These are phyloP conservation scores for Tieghemostelium lacteum DNA, from an alignment of 78 protist genomes.

Conservation along the genomic window DNA sequence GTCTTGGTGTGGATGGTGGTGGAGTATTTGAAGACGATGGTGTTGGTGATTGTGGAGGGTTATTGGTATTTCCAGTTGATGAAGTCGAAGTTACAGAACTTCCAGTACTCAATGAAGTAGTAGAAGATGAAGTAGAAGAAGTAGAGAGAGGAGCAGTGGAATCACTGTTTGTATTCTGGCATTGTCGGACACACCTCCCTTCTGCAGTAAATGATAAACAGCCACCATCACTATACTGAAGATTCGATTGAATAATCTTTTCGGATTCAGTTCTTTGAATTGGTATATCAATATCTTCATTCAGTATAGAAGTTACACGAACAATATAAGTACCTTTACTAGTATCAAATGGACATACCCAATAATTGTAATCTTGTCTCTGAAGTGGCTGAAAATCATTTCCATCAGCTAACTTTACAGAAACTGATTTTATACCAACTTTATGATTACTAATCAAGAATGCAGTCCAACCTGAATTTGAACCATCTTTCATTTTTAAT, in stretches of 20 bases:
- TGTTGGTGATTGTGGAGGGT: not conserved
- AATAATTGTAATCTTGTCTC: slow-evolving; percentile 27
- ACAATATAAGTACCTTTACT: not conserved
- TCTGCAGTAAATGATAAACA: not conserved
- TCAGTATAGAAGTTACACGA: slow-evolving; percentile 4
- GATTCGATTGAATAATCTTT: not conserved
- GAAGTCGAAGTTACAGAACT: not conserved
- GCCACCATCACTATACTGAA: not conserved
- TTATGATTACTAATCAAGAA: slow-evolving; percentile 14
- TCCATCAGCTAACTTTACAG: not conserved
- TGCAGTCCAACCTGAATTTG: slow-evolving; percentile 12
- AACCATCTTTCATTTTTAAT: slow-evolving; percentile 37
- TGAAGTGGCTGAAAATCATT: not conserved
- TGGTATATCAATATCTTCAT: slow-evolving; percentile 10
- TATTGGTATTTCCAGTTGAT: not conserved
- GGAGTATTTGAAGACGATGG: not conserved
- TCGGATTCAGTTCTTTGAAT: not conserved
- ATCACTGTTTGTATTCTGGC: not conserved
- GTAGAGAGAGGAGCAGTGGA: not conserved
- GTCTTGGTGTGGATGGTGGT: not conserved
- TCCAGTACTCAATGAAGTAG: not conserved
- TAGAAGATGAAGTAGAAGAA: too few relatives aligned
- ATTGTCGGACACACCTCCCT: not conserved
- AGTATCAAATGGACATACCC: too few relatives aligned
- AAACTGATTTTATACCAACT: not conserved